Conservation (phyloP, 2,329 filamentous ascomycete species). For the Xenoacremonium recifei region DNA sequence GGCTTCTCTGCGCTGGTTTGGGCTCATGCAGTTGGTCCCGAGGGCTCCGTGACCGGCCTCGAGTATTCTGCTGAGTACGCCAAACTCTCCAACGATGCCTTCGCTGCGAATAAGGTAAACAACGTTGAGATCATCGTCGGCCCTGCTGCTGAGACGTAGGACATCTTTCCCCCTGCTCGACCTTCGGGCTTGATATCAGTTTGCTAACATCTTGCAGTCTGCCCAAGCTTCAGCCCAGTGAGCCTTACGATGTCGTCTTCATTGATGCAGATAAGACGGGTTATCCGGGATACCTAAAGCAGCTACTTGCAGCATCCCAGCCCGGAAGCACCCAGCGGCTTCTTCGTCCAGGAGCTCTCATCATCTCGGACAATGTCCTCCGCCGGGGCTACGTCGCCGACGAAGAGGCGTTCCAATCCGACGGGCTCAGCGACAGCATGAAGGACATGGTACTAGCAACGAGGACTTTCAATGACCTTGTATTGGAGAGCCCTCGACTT, state of each 20-base stretch:
- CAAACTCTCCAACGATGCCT: constrained; percentile 36
- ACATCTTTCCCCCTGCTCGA: no score
- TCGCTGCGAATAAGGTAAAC: constrained; percentile 36
- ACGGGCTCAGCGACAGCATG: constrained; percentile 16
- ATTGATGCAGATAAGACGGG: constrained; percentile 53
- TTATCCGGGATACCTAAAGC: constrained; percentile 47
- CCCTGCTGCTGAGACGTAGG: constrained; percentile 46
- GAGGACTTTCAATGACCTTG: constrained; percentile 34
- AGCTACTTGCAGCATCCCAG: constrained; percentile 43
- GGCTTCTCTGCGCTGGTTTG: constrained; percentile 50
- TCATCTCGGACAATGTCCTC: constrained; percentile 55
- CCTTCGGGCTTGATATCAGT: neutral
- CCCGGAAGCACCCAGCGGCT: constrained; percentile 38
- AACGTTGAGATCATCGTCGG: constrained; percentile 49
- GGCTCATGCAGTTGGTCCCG: constrained; percentile 44
- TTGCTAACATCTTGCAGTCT: constrained; percentile 22
- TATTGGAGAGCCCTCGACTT: constrained; percentile 33
- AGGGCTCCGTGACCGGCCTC: constrained; percentile 43
- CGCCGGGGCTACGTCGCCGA: constrained; percentile 47
- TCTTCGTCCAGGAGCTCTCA: constrained; percentile 47
- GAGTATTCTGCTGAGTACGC: constrained; percentile 47
- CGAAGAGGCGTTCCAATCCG: constrained; percentile 19
- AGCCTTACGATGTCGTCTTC: constrained; percentile 53
- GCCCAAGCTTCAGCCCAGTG: constrained; percentile 26
- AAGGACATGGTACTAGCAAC: constrained; percentile 26